Base-by-base conservation (phyloP, 176 grass and related monocot genomes). In the Coix lacrymajobi region DNA sequence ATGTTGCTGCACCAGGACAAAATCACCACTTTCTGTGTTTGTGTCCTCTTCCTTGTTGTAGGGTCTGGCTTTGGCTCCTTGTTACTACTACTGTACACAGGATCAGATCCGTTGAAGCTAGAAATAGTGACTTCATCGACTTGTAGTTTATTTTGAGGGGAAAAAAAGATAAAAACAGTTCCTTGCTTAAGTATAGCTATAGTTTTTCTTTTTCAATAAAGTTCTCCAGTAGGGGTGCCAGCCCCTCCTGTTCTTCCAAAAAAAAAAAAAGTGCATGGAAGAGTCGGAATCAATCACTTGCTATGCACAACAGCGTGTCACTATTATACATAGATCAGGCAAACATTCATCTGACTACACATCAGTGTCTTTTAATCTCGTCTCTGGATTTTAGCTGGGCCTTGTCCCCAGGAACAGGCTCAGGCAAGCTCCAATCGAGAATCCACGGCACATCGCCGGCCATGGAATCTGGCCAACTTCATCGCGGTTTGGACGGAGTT, bases 381-480 rank as follows among this genome's bases (percentile, higher is more conserved):
- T 22, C 60, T 73, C 19, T 28, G 24, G 19, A 12, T 48, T 43
- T 60, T 3, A 32, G 11, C 11, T 14, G 12, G 16, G 16, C 16
- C 43, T 32, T 54, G 14, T 15, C 4, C 25, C 26, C 7, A 11
- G 39, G 31, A 52, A 67, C 43, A 24, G 44, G 25, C 26, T 44
- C 14, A 43, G 16, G 48, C 49, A 54, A 19, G 20, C 19, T 22
- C 48, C 49, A 22, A 4, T 52, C 49, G 7, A 10, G 54, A 61
- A 63, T 67, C 19, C 60, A 69, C 78, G 78, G 63, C 78, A 69
- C 64, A 11, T 33, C 61, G 61, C 17, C 10, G 3, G 36, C 41
- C 43, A 45, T 62, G 58, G 80, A 73, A 83, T 70, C 56, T 17
- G 76, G 52, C 75, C 74, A 44, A 3, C 33, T 49, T 32, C 48